phyloP scores from a whole-genome alignment of 768 basidiomycete genomes.

The Tulasnella sp. region DNA sequence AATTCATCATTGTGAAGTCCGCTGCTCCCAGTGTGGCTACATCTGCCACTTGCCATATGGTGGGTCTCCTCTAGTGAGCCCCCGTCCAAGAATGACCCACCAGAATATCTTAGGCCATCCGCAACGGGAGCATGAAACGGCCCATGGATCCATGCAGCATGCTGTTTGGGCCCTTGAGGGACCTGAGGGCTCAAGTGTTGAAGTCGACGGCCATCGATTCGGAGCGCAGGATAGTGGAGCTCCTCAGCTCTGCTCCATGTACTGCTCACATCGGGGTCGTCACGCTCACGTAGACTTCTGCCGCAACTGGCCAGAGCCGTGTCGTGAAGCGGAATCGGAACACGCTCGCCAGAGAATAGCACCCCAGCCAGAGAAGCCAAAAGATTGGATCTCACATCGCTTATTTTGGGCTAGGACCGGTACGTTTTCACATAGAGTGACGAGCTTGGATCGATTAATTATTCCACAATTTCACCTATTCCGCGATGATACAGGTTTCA shows the following conservation, averaged over 20 bases:
- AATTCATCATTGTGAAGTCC: conserved; percentile 60
- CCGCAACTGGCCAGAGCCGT: conserved; percentile 49
- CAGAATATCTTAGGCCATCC: conserved; percentile 60
- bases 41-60: conserved; percentile 61
- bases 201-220: conserved; percentile 58
- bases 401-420: conserved; percentile 63
- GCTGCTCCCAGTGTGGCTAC: conserved; percentile 61
- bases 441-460: too few species aligned
- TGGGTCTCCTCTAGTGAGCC: too few species aligned
- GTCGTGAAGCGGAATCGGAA: conserved; percentile 52
- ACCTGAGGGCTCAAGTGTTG: conserved; percentile 53
- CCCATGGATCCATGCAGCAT: conserved; percentile 64
- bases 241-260: conserved; percentile 26
- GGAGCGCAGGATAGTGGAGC: conserved; percentile 35
- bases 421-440: conserved; percentile 42
- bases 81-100: too few species aligned
- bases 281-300: conserved; percentile 64
- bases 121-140: conserved; percentile 64
- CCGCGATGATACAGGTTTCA: conserved; percentile 52
- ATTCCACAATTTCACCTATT: too few species aligned
- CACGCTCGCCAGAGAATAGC: conserved; percentile 51
- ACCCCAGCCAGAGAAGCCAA: conserved; percentile 53
- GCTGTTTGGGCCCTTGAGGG: conserved; percentile 62
- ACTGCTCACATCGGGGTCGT: conserved; percentile 39
- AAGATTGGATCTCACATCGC: conserved; percentile 59